Evolutionary conservation across 1,139 yeast genomes (phyloP).

Genomic region (Yamadazyma triangularis): DNA sequence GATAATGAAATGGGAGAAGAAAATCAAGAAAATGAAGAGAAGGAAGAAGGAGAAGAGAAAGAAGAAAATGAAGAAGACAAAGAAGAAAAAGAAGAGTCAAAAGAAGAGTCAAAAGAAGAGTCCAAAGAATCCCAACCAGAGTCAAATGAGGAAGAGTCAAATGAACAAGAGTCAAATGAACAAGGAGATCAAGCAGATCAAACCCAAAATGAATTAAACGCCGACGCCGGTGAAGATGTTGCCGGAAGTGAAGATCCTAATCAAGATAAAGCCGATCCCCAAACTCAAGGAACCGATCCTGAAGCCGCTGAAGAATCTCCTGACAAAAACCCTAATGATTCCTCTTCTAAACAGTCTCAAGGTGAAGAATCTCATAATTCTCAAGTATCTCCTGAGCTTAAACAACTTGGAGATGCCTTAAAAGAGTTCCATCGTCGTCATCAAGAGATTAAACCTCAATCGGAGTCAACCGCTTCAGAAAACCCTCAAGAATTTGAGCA

Average conservation of each 20-base stretch:
- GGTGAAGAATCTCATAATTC: too few species aligned
- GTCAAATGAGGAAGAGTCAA: conserved; percentile 17
- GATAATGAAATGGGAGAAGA: conserved; percentile 9
- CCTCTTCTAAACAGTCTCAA: too few species aligned
- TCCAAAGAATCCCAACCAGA: not conserved
- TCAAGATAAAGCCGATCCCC: too few species aligned
- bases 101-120: conserved; percentile 14
- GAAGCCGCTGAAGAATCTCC: too few species aligned
- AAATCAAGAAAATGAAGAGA: conserved; percentile 13
- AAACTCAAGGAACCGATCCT: too few species aligned
- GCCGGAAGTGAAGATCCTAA: conserved; percentile 53
- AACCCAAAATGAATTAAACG: too few species aligned
- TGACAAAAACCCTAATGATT: too few species aligned
- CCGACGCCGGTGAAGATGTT: too few species aligned
- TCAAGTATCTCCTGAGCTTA: too few species aligned
- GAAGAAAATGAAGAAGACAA: not conserved
- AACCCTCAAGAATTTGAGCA: conserved; percentile 91
- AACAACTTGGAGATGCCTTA: conserved; percentile 84
- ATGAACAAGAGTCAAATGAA: conserved; percentile 34
- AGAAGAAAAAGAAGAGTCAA: conserved; percentile 1
- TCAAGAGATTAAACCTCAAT: conserved; percentile 73
- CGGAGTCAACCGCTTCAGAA: conserved; percentile 54
- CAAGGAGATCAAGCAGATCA: conserved; percentile 31
- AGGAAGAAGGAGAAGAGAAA: conserved; percentile 12
- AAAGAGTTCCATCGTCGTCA: conserved; percentile 90